Base-by-base conservation (phyloP, 2,329 filamentous ascomycete species). In the Rhynchosporium secalis region DNA sequence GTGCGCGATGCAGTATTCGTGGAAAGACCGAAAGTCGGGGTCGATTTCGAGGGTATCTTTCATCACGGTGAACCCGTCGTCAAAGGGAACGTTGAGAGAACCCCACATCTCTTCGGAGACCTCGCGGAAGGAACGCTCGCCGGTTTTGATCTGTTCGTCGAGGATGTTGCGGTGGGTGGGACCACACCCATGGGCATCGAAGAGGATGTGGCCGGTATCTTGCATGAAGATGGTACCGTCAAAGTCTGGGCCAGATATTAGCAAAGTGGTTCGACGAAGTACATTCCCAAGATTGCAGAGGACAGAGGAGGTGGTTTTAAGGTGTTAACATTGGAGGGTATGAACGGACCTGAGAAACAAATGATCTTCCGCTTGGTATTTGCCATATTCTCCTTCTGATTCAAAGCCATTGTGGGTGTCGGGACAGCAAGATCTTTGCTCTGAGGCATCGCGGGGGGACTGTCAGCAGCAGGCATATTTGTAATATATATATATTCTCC, bases 41-140 rank as follows among this genome's bases (percentile, higher is more conserved):
- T 90, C 87, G 60, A 89, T 86, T 38, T 86, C 81, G 33, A 89
- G 79, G 0, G 78, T 78, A 54, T 83, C 76, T 69, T 86, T 79
- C 82, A 89, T 86, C 36, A 88, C 78, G 60, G 83, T 78, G 75
- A 89, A 89, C 13, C 86, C 86, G 65, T 88, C 83, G 29, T 87
- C 86, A 70, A 89, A 89, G 1, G 86, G 85, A 0, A 89, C 81
- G 64, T 84, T 80, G 8, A 90, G 76, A 0, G 85, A 88, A 7
- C 82, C 83, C 85, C 86, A 89, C 83, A 89, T 88, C 73, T 89
- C 86, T 67, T 89, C 86, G 0, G 86, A 88, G n/a, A 87, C 85
- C 3, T 89, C 86, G 56, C 85, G 80, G 78, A 89, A 89, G 0
- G 84, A 86, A 13, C 86, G 81, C 72, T 87, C 83, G 71, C 87